Base-by-base conservation (phyloP, 768 basidiomycete species). In the Suillus decipiens region DNA sequence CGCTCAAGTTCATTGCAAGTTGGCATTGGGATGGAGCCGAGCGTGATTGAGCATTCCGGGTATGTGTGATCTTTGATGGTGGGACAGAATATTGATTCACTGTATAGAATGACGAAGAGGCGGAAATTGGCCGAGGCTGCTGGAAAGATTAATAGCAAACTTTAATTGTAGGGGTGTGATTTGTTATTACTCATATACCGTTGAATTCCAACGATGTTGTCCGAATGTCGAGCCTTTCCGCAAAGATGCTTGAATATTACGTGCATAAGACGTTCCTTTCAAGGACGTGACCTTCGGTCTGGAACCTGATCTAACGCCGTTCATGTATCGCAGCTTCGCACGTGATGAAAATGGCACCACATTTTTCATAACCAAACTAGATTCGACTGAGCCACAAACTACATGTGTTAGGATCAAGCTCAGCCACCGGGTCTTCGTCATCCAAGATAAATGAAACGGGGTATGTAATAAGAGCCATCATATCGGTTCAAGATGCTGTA, bases 21-120 rank as follows among this genome's bases (percentile, higher is more conserved):
- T 17, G 88, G 85, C 5, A 69, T 71, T 33, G 82, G 78, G 72
- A 81, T 85, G 68, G 86, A 83, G 28, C 90, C 91, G 12, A 87
- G 86, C 15, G 72, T 76, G 14, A 82, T 92, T 47, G 75, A 78
- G 61, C 92, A 93, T 74, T 92, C 90, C 57, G 91, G 91, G 91
- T 92, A 76, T 78, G 90, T 79, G 36, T 17, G 17, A 33, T 19
- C 58, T 34, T 41, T 58, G 42, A 36, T 34, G 34, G 19, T 19
- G 48, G 31, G 31, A 42, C 53, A 42, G 6, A 22, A 8, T 39
- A 50, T 3, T 56, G 68, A 70, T 47, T 53, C 36, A 42, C 42
- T 47, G 10, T 15, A 5, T 22, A 75, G 73, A 34, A 76, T 75
- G 60, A 73, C 75, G 60, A 74, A 75, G 55, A 70, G 73, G 15